These are phyloP conservation scores for Diaporthe caulivora DNA, from an alignment of 2,329 filamentous ascomycete genomes.

Conservation along the genomic window DNA sequence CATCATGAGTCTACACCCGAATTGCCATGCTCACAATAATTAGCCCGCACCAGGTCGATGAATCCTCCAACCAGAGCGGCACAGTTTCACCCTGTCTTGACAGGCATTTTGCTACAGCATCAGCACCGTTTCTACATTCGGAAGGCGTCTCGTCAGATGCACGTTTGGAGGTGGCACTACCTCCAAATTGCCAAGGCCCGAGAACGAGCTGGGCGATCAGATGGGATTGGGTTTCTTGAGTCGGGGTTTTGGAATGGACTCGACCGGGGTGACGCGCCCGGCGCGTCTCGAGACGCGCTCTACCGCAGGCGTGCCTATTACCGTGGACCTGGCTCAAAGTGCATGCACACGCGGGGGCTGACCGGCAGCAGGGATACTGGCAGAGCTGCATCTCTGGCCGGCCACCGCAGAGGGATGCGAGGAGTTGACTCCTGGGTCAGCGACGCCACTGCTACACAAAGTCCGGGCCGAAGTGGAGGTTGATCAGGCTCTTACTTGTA, in stretches of 20 bases:
- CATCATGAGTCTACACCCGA: not conserved
- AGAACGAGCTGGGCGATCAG: slow-evolving; percentile 34
- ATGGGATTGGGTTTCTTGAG: slow-evolving; percentile 27
- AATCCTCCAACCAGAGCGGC: slow-evolving; percentile 6
- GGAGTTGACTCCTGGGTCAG: slow-evolving; percentile 18
- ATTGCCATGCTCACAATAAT: not conserved
- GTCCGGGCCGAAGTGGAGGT: slow-evolving; percentile 7
- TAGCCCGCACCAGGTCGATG: slow-evolving; percentile 23
- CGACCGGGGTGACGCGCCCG: slow-evolving; percentile 36
- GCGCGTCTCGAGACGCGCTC: slow-evolving; percentile 31
- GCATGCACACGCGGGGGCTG: slow-evolving; percentile 25
- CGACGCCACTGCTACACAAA: slow-evolving; percentile 29
- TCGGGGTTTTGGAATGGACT: slow-evolving; percentile 22
- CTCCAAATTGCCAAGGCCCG: slow-evolving; percentile 27
- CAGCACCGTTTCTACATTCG: slow-evolving; percentile 27
- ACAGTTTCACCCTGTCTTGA: slow-evolving; percentile 11
- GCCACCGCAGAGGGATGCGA: slow-evolving; percentile 9
- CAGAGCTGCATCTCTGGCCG: slow-evolving; percentile 1
- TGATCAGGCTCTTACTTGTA: not conserved
- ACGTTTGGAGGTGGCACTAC: slow-evolving; percentile 24
- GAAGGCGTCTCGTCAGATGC: slow-evolving; percentile 14
- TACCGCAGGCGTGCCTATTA: slow-evolving; percentile 28
- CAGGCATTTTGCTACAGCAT: slow-evolving; percentile 31
- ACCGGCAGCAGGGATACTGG: slow-evolving; percentile 27
- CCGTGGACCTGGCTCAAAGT: slow-evolving; percentile 25